Evolutionary conservation across 345 rosid species (phyloP).

Genomic region (Sonneratia caseolaris): DNA sequence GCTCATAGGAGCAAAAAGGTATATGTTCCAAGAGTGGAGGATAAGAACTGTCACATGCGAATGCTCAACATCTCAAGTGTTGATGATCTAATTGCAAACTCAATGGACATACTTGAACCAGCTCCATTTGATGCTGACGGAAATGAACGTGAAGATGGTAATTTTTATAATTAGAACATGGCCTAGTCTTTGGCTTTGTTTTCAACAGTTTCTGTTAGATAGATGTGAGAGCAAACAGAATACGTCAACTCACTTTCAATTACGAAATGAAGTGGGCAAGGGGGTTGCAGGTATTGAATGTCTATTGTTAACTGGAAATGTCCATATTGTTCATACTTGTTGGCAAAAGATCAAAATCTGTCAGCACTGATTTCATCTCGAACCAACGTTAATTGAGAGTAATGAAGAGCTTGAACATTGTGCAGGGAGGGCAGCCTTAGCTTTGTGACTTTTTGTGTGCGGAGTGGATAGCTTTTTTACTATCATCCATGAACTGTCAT

Average conservation of each 20-base stretch:
- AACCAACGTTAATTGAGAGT: neutral
- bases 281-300: neutral
- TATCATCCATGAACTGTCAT: neutral
- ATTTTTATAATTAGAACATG: neutral
- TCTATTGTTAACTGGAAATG: neutral
- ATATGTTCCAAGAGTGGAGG: constrained; percentile 91
- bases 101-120: constrained; percentile 92
- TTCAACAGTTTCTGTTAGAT: neutral
- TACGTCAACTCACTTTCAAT: no score
- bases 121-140: constrained; percentile 61
- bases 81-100: constrained; percentile 72
- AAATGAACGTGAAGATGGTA: constrained; percentile 82
- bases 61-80: constrained; percentile 68
- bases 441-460: neutral
- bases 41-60: constrained; percentile 80
- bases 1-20: constrained; percentile 40
- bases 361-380: neutral
- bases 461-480: neutral
- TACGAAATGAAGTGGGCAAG: no score
- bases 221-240: neutral
- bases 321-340: neutral
- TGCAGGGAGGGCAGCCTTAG: neutral
- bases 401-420: neutral
- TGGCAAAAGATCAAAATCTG: neutral
- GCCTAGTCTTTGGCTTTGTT: neutral